These are phyloP conservation scores for Pseudozyma pruni DNA, from an alignment of 1,284 basidiomycete species.

Conservation along the genomic window DNA sequence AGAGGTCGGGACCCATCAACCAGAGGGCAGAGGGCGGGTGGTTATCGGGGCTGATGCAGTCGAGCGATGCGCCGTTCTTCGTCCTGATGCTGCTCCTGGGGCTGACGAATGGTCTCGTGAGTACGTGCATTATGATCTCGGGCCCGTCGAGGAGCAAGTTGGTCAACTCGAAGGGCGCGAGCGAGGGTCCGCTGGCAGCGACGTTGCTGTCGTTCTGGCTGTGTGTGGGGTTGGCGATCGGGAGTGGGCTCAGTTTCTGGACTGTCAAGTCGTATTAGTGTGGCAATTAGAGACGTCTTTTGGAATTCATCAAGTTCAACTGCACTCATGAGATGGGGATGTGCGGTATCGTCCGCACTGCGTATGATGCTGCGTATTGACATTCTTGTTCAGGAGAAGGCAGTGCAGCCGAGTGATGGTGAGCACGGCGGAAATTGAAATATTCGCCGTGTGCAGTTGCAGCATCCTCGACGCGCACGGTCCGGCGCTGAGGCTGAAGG, in stretches of 20 bases:
- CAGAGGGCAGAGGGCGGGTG: constrained; percentile 5
- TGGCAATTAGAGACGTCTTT: not conserved
- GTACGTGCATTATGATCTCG: constrained; percentile 57
- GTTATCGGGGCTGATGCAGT: constrained; percentile 27
- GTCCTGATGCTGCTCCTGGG: constrained; percentile 51
- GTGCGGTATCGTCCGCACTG: too few relatives aligned
- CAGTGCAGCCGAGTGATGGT: not conserved
- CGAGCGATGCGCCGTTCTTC: constrained; percentile 56
- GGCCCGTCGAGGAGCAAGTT: constrained; percentile 45
- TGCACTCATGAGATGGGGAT: too few relatives aligned
- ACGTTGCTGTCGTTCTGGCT: constrained; percentile 60
- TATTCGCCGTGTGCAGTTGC: constrained; percentile 3
- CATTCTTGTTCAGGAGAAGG: too few relatives aligned
- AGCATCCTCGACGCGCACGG: not conserved
- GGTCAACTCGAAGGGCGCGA: constrained; percentile 35
- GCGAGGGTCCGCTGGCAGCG: constrained; percentile 46
- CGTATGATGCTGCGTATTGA: too few relatives aligned
- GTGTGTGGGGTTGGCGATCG: constrained; percentile 57
- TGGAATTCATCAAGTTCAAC: not conserved
- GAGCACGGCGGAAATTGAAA: not conserved
- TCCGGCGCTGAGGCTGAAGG: too few relatives aligned
- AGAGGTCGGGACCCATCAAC: constrained; percentile 33
- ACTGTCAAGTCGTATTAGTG: constrained; percentile 37
- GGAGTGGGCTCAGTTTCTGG: constrained; percentile 52
- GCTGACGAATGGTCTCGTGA: constrained; percentile 55